Evolutionary conservation across 2,329 filamentous ascomycete genomes (phyloP), one percentile per base, ranked within the genome.

Genomic region (Penicillium olsonii): DNA sequence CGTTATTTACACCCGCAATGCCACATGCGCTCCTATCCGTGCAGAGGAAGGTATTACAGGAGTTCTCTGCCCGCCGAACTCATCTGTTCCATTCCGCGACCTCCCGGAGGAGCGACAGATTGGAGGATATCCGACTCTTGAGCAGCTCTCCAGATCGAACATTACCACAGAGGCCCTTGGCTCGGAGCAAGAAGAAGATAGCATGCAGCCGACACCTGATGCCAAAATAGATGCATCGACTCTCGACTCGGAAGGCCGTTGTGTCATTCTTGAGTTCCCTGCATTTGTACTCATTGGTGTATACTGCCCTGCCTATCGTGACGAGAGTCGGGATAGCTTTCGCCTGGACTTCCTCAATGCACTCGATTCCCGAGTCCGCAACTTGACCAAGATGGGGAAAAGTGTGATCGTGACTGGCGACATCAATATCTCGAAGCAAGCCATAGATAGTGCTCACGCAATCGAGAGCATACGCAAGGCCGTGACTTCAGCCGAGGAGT

Each of bases 1-100:
- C 2, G 94, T 87, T 3, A 90, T 99, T 29, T 99, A 96, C 72
- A 96, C 92, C 1, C 84, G 90, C n/a, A 94, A 88, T 66, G 81
- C 87, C 4, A 86, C 83, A 29, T 97, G 94, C 69, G 83, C 85
- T 3, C 94, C 94, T 0, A 88, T 96, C 20, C 84, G 87, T 52
- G 92, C 92, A 3, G 94, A 99, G 72, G 92, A 97, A 75, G 94
- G 94, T n/a, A 79, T 99, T 45, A 87, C 90, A 0, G 94, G 94
- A 14, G 76, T 90, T 5, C 80, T 96, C 12, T 85, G 82, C 37
- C 83, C 87, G 5, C 88, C 90, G 0, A 87, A 84, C 59, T 87
- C 87, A 0, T 78, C 82, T 2, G 84, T 77, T 3, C 80, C 80
- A 29, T 97, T 90, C 67, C 81, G 87, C 55, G 85, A 94, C 49